Base-by-base conservation (phyloP, 108 stramenopile species). In the Cyclotella kingstonii region DNA sequence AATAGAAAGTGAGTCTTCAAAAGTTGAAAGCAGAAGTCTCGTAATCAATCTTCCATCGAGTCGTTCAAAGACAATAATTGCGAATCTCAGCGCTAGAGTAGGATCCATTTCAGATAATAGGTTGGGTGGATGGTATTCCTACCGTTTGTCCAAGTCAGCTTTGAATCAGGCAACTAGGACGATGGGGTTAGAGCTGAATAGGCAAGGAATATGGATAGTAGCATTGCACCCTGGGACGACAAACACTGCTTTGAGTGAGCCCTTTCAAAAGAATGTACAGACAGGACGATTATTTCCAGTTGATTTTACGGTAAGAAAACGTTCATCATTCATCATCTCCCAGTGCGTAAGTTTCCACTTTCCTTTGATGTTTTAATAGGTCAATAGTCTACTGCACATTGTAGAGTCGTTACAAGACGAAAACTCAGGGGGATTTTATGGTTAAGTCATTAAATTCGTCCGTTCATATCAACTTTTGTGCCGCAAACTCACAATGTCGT, bases 161-260 rank as follows among this genome's bases (percentile, higher is more conserved):
- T 77, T 95, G 74, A 97, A 97, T 73, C 83, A 85, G 68, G 79
- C 79, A 5, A 95, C 89, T 10, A 62, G 85, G 54, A 89, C 93
- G 15, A 63, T 86, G 53, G 84, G 85, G 3, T 69, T 84, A 22
- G 96, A 97, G 60, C 58, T 95, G 48, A 79, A 71, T 34, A 66
- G 95, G 29, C 77, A 83, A 27, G 70, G 79, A 1, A 75, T 84
- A 15, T 83, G 80, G 74, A 60, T 70, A 31, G 72, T 94, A 25
- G 87, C 84, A 0, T 58, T 95, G 35, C 95, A 97, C 79, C 96
- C 96, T 8, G 96, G 96, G 19, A 97, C 95, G 1, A 95, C 95
- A 0, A 80, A 93, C 39, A 96, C 96, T 12, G 94, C 87, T 50
- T 68, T 97, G 51, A 91, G 89, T 45, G 47, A 76, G 56, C 96